Conservation (phyloP, 2,329 filamentous ascomycete species). For the Neofusicoccum sp. region DNA sequence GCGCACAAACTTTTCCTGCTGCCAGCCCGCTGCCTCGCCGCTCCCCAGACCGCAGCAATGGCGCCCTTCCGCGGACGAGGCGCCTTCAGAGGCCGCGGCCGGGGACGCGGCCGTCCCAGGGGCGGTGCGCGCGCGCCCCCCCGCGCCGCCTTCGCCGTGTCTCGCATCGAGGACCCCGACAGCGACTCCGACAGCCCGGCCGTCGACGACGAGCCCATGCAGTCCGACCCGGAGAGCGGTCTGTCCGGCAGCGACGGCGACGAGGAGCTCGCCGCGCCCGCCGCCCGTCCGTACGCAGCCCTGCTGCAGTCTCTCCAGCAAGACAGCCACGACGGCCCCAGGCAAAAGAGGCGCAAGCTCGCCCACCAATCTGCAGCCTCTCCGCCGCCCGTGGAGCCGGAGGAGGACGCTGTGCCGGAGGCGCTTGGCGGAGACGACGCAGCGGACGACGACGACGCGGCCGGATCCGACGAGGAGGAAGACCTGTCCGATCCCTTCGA, state of each 20-base stretch:
- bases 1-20: slow-evolving; percentile 13
- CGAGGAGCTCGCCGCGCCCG: slow-evolving; percentile 25
- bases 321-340: slow-evolving; percentile 42
- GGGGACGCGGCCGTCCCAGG: slow-evolving; percentile 17
- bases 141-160: neutral
- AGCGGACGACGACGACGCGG: slow-evolving; percentile 25
- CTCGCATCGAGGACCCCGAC: slow-evolving; percentile 23
- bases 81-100: slow-evolving; percentile 26
- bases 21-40: neutral
- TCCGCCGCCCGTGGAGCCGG: slow-evolving; percentile 14
- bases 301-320: slow-evolving; percentile 56
- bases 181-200: slow-evolving; percentile 18
- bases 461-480: slow-evolving; percentile 43
- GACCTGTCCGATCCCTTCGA: slow-evolving; percentile 70
- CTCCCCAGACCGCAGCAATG: neutral
- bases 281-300: slow-evolving; percentile 52
- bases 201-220: slow-evolving; percentile 30
- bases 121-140: neutral
- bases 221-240: slow-evolving; percentile 7
- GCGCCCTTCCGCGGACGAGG: slow-evolving; percentile 27
- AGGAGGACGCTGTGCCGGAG: slow-evolving; percentile 27
- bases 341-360: slow-evolving; percentile 55
- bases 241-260: slow-evolving; percentile 30
- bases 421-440: slow-evolving; percentile 22
- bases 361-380: slow-evolving; percentile 25